Percentiles rank a stretch among this genome's conserved stretches.
These are phyloP conservation scores for Tetrahymena elliotti DNA, from an alignment of 73 alveolate genomes.

Conservation along the genomic window DNA sequence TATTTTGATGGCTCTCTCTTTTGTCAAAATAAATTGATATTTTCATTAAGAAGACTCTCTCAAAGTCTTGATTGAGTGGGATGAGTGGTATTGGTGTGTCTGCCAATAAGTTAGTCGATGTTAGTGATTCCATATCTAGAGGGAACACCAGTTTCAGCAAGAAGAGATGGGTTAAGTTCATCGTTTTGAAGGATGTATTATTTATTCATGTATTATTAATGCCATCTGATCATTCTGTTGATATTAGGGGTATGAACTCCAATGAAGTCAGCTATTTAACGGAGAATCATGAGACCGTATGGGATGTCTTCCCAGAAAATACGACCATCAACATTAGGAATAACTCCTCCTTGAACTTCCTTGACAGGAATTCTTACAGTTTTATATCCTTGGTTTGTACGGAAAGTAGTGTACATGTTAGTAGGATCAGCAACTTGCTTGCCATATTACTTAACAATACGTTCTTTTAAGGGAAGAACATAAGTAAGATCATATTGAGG, in stretches of 20 bases:
- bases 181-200: conserved; percentile 43
- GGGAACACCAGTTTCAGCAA: conserved; percentile 66
- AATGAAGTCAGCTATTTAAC: conserved; percentile 49
- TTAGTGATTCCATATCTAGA: conserved; percentile 53
- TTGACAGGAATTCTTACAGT: conserved; percentile 55
- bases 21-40: background rate
- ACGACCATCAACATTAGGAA: conserved; percentile 51
- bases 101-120: conserved; percentile 42
- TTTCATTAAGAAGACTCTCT: background rate
- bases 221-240: conserved; percentile 59
- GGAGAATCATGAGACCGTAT: conserved; percentile 53
- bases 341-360: conserved; percentile 45
- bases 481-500: conserved; percentile 47
- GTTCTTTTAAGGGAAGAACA: conserved; percentile 60
- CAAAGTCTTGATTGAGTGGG: background rate
- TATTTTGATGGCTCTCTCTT: background rate
- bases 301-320: conserved; percentile 77
- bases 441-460: conserved; percentile 55
- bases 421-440: conserved; percentile 51
- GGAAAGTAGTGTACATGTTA: conserved; percentile 50
- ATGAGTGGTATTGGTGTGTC: background rate
- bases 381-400: conserved; percentile 65
- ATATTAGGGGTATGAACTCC: conserved; percentile 51
- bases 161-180: conserved; percentile 10
- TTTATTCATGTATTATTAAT: conserved; percentile 57